Conservation (phyloP, 768 basidiomycete genomes). For the Amanita exitialis region DNA sequence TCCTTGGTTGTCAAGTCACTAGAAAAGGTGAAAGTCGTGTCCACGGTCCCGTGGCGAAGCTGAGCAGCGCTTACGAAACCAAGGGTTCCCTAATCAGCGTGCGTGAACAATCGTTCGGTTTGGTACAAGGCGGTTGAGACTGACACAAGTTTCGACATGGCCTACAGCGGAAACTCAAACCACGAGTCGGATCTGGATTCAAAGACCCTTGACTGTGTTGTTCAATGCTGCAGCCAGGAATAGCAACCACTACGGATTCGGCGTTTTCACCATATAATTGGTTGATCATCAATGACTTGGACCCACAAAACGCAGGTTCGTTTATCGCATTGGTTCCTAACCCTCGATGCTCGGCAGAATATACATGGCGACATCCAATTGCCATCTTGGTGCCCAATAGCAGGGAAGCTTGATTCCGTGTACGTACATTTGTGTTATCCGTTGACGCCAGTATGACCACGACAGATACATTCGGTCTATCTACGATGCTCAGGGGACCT, state of each 20-base stretch:
- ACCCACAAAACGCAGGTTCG: background rate
- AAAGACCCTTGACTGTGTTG: too few species aligned
- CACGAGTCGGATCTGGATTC: background rate
- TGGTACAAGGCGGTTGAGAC: background rate
- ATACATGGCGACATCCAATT: background rate
- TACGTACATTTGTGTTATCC: background rate
- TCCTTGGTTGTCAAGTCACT: background rate
- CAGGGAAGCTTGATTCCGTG: too few species aligned
- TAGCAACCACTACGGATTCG: background rate
- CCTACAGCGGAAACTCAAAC: background rate
- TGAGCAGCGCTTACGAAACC: background rate
- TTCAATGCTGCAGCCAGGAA: background rate
- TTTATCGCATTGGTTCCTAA: background rate
- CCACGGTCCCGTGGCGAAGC: slow-evolving; percentile 2
- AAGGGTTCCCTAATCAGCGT: background rate
- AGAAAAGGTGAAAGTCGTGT: background rate
- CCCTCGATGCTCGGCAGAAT: background rate
- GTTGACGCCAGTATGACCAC: background rate
- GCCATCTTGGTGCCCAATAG: background rate
- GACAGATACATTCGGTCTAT: background rate
- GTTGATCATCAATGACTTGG: background rate
- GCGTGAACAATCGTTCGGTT: too few species aligned
- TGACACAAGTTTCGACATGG: background rate
- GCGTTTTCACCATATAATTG: background rate
- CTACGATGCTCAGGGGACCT: background rate